Evolutionary conservation across 2,329 filamentous ascomycete species (phyloP).

Genomic region (Aspergillus uvarum): DNA sequence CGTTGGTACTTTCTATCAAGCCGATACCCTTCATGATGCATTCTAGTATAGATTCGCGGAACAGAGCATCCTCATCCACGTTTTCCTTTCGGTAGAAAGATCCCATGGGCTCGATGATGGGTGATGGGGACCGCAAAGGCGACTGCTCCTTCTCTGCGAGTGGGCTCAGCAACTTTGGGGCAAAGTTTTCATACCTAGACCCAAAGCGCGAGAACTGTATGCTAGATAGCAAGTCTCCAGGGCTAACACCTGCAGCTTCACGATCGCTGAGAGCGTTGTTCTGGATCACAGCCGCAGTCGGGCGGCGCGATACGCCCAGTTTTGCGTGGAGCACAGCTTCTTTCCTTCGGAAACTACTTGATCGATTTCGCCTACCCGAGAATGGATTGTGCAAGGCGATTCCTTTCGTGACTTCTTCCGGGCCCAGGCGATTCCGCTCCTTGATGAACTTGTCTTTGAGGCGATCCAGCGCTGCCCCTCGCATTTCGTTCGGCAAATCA

Average conservation of each 20-base stretch:
- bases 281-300: constrained; percentile 19
- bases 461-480: constrained; percentile 76
- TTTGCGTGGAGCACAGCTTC: constrained; percentile 73
- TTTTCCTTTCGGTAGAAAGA: constrained; percentile 71
- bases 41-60: constrained; percentile 85
- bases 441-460: constrained; percentile 89
- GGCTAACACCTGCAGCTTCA: constrained; percentile 55
- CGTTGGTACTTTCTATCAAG: constrained; percentile 64
- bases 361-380: constrained; percentile 65
- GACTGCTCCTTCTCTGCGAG: constrained; percentile 45
- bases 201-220: constrained; percentile 67
- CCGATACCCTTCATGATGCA: constrained; percentile 96
- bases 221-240: constrained; percentile 78
- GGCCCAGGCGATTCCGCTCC: constrained; percentile 77
- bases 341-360: constrained; percentile 72
- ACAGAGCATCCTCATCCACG: constrained; percentile 82
- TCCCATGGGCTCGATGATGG: constrained; percentile 26
- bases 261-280: constrained; percentile 28
- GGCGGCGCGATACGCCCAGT: constrained; percentile 46
- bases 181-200: constrained; percentile 49
- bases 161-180: constrained; percentile 37
- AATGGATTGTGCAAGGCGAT: constrained; percentile 88
- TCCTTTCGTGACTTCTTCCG: constrained; percentile 82
- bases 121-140: constrained; percentile 36
- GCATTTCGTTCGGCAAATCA: constrained; percentile 85